A percentile compares a stretch with the other conserved stretches of the same genome.
Evolutionary conservation across 352 stramenopile species (phyloP).

Genomic region (Phytopythium montanum): DNA sequence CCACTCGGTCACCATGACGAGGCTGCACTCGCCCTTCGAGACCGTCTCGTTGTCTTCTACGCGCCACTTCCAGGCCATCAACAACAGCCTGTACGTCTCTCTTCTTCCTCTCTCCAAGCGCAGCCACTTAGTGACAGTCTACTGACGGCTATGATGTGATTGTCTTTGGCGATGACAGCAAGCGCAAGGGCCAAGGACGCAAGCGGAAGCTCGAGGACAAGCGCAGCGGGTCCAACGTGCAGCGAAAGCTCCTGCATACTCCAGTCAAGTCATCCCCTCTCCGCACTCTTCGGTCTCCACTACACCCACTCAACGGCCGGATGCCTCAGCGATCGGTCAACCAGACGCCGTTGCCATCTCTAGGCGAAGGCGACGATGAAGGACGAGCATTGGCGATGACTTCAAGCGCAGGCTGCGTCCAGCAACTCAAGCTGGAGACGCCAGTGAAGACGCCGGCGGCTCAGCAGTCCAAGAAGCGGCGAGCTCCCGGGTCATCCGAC

Average conservation of each 20-base stretch:
- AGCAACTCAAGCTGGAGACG: background rate
- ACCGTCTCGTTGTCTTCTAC: constrained; percentile 42
- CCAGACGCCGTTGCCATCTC: constrained; percentile 7
- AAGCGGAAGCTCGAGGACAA: constrained; percentile 60
- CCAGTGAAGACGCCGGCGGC: background rate
- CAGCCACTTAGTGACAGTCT: background rate
- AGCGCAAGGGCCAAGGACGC: constrained; percentile 50
- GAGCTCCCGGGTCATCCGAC: background rate
- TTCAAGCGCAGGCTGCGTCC: background rate
- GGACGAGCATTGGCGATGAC: background rate
- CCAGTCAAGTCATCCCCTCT: constrained; percentile 39
- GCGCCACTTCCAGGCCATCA: constrained; percentile 76
- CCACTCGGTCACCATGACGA: constrained; percentile 74
- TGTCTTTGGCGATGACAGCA: constrained; percentile 17
- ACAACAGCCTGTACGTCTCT: constrained; percentile 64
- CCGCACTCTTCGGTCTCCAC: constrained; percentile 23
- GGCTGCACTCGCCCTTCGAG: constrained; percentile 63
- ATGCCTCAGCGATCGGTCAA: constrained; percentile 10
- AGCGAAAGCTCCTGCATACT: constrained; percentile 73
- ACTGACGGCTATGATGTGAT: background rate
- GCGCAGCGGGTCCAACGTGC: constrained; percentile 26
- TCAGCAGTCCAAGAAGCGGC: background rate
- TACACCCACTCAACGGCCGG: constrained; percentile 43
- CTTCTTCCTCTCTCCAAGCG: too few relatives aligned
- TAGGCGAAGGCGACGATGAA: constrained; percentile 1